A percentile compares a stretch with the other conserved stretches of the same genome.
Conservation (phyloP, 1,284 basidiomycete species). For the Naganishia cerealis region DNA sequence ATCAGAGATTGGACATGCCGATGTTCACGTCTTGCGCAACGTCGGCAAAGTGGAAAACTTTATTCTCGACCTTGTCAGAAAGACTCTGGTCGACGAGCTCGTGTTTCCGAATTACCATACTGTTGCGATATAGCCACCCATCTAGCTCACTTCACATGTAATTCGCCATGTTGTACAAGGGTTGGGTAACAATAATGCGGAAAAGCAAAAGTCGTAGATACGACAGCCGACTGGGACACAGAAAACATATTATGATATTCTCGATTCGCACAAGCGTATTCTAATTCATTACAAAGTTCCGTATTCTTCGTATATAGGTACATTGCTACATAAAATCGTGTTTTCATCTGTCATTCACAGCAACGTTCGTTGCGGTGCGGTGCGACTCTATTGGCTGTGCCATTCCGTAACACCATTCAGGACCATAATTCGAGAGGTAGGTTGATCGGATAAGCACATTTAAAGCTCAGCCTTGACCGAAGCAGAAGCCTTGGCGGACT, state of each 20-base stretch:
- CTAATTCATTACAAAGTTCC: slow-evolving; percentile 19
- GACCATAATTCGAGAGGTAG: too few species aligned
- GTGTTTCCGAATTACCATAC: slow-evolving; percentile 94
- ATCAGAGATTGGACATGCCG: slow-evolving; percentile 91
- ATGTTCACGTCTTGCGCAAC: slow-evolving; percentile 94
- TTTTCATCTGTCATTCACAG: not conserved
- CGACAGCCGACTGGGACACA: not conserved
- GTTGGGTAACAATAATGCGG: not conserved
- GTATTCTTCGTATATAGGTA: slow-evolving; percentile 10
- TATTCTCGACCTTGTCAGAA: slow-evolving; percentile 89
- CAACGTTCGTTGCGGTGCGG: not conserved
- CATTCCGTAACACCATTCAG: not conserved
- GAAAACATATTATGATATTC: slow-evolving; percentile 20
- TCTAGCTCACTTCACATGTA: not conserved
- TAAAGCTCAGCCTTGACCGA: slow-evolving; percentile 45
- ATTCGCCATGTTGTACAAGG: not conserved
- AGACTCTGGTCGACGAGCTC: slow-evolving; percentile 88
- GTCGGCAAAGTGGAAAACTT: slow-evolving; percentile 95
- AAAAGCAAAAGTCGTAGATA: not conserved
- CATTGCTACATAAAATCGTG: slow-evolving; percentile 4
- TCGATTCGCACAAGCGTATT: slow-evolving; percentile 6
- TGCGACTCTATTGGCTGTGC: not conserved
- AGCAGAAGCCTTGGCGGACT: slow-evolving; percentile 43
- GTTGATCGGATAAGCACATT: not conserved
- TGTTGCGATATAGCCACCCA: slow-evolving; percentile 51